phyloP scores from a whole-genome alignment of 495 filamentous ascomycete genomes.

The Rostrohypoxylon terebratum region DNA sequence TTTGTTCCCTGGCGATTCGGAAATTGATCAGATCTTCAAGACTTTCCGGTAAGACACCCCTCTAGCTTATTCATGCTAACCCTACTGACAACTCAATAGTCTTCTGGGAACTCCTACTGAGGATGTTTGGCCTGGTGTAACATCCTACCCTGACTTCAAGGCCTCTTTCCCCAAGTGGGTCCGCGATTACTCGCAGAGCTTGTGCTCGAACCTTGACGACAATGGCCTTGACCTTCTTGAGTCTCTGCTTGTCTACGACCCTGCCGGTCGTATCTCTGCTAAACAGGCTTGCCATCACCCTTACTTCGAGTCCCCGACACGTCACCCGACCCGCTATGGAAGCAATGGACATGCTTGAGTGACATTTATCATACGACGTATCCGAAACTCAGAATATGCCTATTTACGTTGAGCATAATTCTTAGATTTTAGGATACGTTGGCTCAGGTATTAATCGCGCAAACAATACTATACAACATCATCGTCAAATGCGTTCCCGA shows the following conservation, averaged over 20 bases:
- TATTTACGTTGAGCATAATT: conserved; percentile 30
- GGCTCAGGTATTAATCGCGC: conserved; percentile 18
- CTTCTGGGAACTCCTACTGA: conserved; percentile 93
- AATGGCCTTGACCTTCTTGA: conserved; percentile 91
- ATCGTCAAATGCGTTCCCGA: conserved; percentile 19
- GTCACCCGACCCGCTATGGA: conserved; percentile 52
- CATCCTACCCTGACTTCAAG: conserved; percentile 98
- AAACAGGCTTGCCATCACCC: conserved; percentile 94
- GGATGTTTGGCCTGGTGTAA: conserved; percentile 92
- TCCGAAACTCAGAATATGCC: conserved; percentile 31
- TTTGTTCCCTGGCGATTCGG: conserved; percentile 95
- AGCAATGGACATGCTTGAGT: conserved; percentile 55
- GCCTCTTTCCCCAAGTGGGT: conserved; percentile 95
- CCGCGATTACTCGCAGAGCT: conserved; percentile 69
- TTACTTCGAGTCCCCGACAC: conserved; percentile 78
- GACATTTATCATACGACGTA: neutral
- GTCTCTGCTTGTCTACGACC: conserved; percentile 91
- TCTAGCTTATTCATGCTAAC: neutral
- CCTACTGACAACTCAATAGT: conserved; percentile 58
- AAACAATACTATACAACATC: conserved; percentile 17
- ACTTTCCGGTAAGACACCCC: conserved; percentile 84
- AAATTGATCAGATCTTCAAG: conserved; percentile 99
- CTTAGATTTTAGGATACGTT: conserved; percentile 39
- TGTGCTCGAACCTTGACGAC: conserved; percentile 71
- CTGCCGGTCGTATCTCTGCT: conserved; percentile 90